Base-by-base conservation (phyloP, 805 yeast genomes). In the Vanderwaltozyma verrucispora region DNA sequence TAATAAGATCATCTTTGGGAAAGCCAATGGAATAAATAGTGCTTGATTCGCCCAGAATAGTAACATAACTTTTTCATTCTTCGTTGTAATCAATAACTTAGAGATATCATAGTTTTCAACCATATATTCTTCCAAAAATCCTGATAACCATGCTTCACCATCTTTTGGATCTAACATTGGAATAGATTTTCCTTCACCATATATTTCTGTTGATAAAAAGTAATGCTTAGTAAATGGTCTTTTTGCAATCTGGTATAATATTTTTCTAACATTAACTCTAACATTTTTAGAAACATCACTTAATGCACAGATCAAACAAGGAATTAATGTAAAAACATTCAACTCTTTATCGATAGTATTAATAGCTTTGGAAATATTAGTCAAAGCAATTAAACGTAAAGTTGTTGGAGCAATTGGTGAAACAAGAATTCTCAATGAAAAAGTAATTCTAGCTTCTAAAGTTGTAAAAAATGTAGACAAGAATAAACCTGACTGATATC, bases 21-120 rank as follows among this genome's bases (percentile, higher is more conserved):
- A 68, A 17, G 82, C 79, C 18, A 77, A 45, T 8, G 73, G 59
- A 18, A 69, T 62, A 8, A 62, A 47, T 28, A 64, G 54, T 50
- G 84, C 81, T 56, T 86, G 92, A 39, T 80, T 75, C 15, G 80
- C 74, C 49, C 85, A 67, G 46, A 78, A 82, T 0, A 87, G 72
- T 37, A 78, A 56, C 32, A 72, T 65, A 5, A 80, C 61, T 39
- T 72, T 70, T 13, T 79, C 80, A 30, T 71, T 75, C 48, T 70
- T 73, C 52, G 78, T 77, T 19, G 63, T 65, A 30, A 67, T 63
- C 4, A 71, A 49, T 21, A 69, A 56, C 44, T 60, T 41, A 38
- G 67, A 54, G 41, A 75, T 56, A 48, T 72, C 75, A 19, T 62
- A 56, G 25, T 60, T 59, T 45, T 79, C 87, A 43, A 77, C 56